Evolutionary conservation across 768 basidiomycete species (phyloP), one percentile per base, ranked within the genome.

Genomic region (Dictyophora rubrovolvata): DNA sequence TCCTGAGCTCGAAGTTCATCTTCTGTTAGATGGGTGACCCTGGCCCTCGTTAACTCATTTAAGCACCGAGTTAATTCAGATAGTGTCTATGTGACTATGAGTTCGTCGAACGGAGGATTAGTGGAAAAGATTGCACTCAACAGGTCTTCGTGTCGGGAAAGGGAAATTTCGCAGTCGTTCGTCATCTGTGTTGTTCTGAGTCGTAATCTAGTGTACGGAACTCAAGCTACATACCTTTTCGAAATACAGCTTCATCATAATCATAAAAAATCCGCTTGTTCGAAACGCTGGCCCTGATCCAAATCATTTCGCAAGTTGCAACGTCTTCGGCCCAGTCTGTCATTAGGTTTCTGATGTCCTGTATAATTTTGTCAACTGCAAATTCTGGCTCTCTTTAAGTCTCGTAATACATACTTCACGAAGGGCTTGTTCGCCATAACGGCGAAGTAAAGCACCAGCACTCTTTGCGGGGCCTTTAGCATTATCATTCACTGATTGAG

Each of bases 101-200:
- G 35, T 37, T 20, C 6, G 8, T 53, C 11, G 18, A 46, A 37
- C 35, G 10, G 18, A 21, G 18, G 20, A 42, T n/a, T 59, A 53
- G 42, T 33, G 35, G 21, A 28, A 37, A 18, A 48, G 52, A 28
- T 28, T 23, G 18, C n/a, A 75, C 88, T 60, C 71, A n/a, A 93
- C 93, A 14, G 96, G 95, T 64, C 96, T 80, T 46, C 94, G 85
- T 1, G 96, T 99, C 3, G 93, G 94, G 72, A 99, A 99, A 0
- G 94, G 93, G 71, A 95, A 98, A 0, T 86, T 89, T 48, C 93
- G 81, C 33, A 98, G 71, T 37, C 94, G 80, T 34, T 81, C 81
- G 63, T 98, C 95, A 33, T 72, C 75, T 79, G 61, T 14, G 35
- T 14, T 14, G 17, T 23, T 11, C 18, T 48, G 17, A 57, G 46